These are phyloP conservation scores for Lasiosphaeris hirsuta DNA, from an alignment of 495 filamentous ascomycete genomes.

Conservation along the genomic window DNA sequence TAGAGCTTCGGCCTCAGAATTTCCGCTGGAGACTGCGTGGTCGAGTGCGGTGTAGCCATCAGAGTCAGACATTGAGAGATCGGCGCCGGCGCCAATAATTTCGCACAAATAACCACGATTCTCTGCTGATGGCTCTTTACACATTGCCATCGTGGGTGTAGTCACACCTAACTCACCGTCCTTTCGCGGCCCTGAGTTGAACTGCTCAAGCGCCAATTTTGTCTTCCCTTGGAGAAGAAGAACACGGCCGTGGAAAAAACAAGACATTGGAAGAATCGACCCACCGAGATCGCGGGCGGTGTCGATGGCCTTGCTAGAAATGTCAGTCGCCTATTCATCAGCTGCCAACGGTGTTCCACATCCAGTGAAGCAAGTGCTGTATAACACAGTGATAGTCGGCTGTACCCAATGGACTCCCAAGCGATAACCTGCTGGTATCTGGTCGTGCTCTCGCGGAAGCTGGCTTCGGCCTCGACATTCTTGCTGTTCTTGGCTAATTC, in stretches of 20 bases:
- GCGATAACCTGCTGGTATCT: too few relatives aligned
- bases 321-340: neutral
- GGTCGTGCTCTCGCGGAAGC: too few relatives aligned
- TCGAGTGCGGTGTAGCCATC: conserved; percentile 34
- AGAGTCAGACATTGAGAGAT: conserved; percentile 29
- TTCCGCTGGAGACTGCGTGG: conserved; percentile 25
- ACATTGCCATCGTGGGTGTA: conserved; percentile 31
- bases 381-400: conserved; percentile 23
- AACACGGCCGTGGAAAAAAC: conserved; percentile 16
- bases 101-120: conserved; percentile 25
- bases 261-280: neutral
- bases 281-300: too few relatives aligned
- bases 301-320: too few relatives aligned
- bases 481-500: too few relatives aligned
- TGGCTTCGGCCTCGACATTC: too few relatives aligned
- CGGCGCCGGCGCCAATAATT: conserved; percentile 26
- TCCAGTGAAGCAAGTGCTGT: neutral
- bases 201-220: neutral
- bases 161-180: neutral
- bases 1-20: conserved; percentile 10
- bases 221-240: conserved; percentile 1
- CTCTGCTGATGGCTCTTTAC: conserved; percentile 33
- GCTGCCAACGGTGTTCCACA: neutral
- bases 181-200: neutral
- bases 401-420: neutral